Conservation (phyloP, 495 filamentous ascomycete species). For the Penicillium cataractarum region DNA sequence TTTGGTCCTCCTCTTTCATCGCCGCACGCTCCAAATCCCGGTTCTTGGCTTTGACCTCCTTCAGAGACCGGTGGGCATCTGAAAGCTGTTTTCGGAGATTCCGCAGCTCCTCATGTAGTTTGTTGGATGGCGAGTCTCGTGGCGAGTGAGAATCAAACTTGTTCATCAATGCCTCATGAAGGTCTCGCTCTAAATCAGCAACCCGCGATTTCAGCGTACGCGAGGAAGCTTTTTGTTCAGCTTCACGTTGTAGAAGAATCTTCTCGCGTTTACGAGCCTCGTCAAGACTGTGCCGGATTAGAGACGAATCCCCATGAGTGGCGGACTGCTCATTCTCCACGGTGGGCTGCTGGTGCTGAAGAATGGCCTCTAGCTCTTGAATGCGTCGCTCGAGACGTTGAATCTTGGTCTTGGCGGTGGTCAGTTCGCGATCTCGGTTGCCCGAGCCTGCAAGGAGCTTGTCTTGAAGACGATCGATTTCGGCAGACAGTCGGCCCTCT, state of each 20-base stretch:
- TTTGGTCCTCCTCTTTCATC: constrained; percentile 61
- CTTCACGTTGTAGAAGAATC: constrained; percentile 64
- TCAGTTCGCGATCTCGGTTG: constrained; percentile 53
- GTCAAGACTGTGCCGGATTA: constrained; percentile 62
- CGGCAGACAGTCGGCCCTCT: constrained; percentile 58
- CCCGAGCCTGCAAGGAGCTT: constrained; percentile 46
- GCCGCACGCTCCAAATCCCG: constrained; percentile 50
- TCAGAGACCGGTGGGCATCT: constrained; percentile 60
- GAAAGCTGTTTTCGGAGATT: constrained; percentile 65
- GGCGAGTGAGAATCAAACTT: constrained; percentile 50
- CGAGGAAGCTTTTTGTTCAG: constrained; percentile 56
- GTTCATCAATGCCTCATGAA: constrained; percentile 56
- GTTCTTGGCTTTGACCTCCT: constrained; percentile 58
- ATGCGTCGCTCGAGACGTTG: constrained; percentile 63
- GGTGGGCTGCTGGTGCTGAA: constrained; percentile 47
- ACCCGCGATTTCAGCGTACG: constrained; percentile 60
- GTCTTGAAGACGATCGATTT: constrained; percentile 61
- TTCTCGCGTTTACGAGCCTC: constrained; percentile 66
- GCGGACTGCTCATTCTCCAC: constrained; percentile 40
- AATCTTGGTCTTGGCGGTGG: constrained; percentile 54
- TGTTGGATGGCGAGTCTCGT: constrained; percentile 55
- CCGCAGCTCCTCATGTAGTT: constrained; percentile 63
- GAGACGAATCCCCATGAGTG: constrained; percentile 58
- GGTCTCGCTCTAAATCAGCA: constrained; percentile 56
- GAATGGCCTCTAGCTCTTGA: constrained; percentile 58